Base-by-base conservation (phyloP, 805 yeast species). In the Cyberlindnera sargentensis region DNA sequence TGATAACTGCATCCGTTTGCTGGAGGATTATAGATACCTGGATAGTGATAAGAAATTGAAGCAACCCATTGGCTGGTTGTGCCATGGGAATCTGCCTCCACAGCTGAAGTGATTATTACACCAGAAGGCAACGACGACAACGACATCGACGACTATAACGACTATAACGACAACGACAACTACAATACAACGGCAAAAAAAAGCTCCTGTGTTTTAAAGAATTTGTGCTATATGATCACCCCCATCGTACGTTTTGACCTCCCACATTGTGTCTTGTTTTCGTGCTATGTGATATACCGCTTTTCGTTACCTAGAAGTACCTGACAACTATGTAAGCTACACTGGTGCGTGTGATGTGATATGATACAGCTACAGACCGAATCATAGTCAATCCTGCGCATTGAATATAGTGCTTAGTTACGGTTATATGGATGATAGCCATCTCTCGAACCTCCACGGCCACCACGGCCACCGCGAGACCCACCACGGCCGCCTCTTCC, bases 1-100 rank as follows among this genome's bases (percentile, higher is more conserved):
- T 35, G 67, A 68, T 2, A 57, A 64, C 33, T 66, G 75, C 20
- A 67, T 76, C 29, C 62, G 66, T n/a, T 62, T 73, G 20, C 54
- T 76, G 40, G 81, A 76, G 52, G 66, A 65, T 26, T 65, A 57
- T 32, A 60, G 82, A 48, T 61, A 58, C 36, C 63, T 66, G 41
- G 72, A 67, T 44, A 56, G 65, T 31, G 69, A 65, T 15, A 74
- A 72, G 23, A 61, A 60, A 27, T 39, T 57, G 31, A 74, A 72
- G 50, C 70, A 66, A 42, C 70, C 73, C 6, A 67, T 69, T 26
- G 72, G 73, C 6, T 69, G 73, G 73, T 47, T 69, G 31, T 66
- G 70, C 39, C 67, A 64, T 33, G 60, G 64, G 40, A 71, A 66
- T 34, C 62, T 67, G 8, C 73, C 73, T 47, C 32, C 34, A 4